Percentiles rank a stretch among this genome's conserved stretches.
Conservation (phyloP, 192 early-diverging fungal genomes). For the Allomyces macrogynus region DNA sequence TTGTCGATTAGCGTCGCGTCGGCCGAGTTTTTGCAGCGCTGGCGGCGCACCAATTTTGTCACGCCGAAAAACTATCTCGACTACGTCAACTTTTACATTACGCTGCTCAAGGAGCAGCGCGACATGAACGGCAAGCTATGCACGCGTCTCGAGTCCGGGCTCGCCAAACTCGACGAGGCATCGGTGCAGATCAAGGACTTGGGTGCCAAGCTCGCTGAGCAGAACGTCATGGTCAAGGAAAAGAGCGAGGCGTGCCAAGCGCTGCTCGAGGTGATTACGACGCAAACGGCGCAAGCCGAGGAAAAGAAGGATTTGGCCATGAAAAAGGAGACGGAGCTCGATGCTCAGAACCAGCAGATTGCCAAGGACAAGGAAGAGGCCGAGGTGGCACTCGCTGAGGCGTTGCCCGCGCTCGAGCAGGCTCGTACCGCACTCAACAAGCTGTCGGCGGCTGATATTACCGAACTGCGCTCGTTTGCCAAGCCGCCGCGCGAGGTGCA, state of each 20-base stretch:
- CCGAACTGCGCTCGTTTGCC: conserved; percentile 88
- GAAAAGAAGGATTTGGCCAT: conserved; percentile 62
- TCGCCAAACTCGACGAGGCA: conserved; percentile 87
- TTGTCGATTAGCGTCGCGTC: conserved; percentile 73
- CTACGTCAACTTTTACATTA: conserved; percentile 81
- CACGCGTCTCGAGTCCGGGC: conserved; percentile 86
- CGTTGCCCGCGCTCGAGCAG: conserved; percentile 87
- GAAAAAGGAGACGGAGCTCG: conserved; percentile 55
- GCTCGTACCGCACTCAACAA: conserved; percentile 80
- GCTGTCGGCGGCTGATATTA: conserved; percentile 91
- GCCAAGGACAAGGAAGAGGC: conserved; percentile 58
- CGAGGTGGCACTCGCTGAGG: conserved; percentile 67
- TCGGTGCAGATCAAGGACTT: conserved; percentile 88
- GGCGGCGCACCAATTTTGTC: conserved; percentile 62
- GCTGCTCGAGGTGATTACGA: conserved; percentile 85
- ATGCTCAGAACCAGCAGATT: conserved; percentile 48
- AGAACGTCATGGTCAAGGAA: conserved; percentile 59
- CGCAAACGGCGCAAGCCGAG: conserved; percentile 83
- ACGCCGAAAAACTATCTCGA: conserved; percentile 98
- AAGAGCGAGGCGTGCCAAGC: conserved; percentile 83
- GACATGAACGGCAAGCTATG: conserved; percentile 92
- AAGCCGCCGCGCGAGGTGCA: conserved; percentile 94
- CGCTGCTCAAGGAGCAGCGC: conserved; percentile 75
- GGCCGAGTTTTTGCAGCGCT: conserved; percentile 54
- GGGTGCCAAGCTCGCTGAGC: conserved; percentile 59